Percentiles rank a stretch among this genome's conserved stretches.
These are phyloP conservation scores for Fusarium oxysporum DNA, from an alignment of 2,329 filamentous ascomycete species.

Conservation along the genomic window DNA sequence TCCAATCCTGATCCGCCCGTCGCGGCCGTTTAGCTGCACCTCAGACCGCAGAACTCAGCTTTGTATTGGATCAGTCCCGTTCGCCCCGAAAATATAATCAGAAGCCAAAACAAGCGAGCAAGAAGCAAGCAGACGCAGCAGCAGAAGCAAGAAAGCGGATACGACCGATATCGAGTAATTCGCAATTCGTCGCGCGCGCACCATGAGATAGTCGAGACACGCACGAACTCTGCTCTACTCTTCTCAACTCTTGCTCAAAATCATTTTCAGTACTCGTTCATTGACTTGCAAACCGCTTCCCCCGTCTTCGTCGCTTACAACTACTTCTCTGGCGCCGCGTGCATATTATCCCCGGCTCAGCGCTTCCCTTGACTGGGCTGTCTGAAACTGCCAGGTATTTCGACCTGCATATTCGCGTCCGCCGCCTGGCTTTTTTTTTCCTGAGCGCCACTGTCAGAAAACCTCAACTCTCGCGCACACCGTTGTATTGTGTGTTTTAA, in stretches of 20 bases:
- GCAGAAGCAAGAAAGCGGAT: constrained; percentile 31
- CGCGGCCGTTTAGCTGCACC: constrained; percentile 42
- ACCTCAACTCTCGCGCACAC: constrained; percentile 21
- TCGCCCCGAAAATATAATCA: constrained; percentile 35
- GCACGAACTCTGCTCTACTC: constrained; percentile 42
- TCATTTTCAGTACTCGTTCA: constrained; percentile 47
- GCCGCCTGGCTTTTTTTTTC: constrained; percentile 38
- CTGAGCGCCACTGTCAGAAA: constrained; percentile 32
- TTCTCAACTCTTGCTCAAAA: constrained; percentile 17
- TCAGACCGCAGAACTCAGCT: constrained; percentile 9
- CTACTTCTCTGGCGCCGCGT: constrained; percentile 35
- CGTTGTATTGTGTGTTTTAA: constrained; percentile 18
- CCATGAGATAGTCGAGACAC: constrained; percentile 58
- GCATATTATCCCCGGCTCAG: constrained; percentile 37
- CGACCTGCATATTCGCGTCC: constrained; percentile 45
- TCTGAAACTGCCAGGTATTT: constrained; percentile 48
- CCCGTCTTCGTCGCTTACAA: constrained; percentile 28
- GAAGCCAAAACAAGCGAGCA: constrained; percentile 15
- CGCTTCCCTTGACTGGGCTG: constrained; percentile 33
- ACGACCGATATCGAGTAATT: constrained; percentile 50
- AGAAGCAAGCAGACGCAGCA: constrained; percentile 31
- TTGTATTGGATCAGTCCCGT: constrained; percentile 29
- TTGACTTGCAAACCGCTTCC: constrained; percentile 36
- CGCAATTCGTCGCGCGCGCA: constrained; percentile 51
- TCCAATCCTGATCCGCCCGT: constrained; percentile 38